Percentiles rank a stretch among this genome's conserved stretches.
phyloP scores from a whole-genome alignment of 2,329 filamentous ascomycete genomes.

The Aspergillus brasiliensis region DNA sequence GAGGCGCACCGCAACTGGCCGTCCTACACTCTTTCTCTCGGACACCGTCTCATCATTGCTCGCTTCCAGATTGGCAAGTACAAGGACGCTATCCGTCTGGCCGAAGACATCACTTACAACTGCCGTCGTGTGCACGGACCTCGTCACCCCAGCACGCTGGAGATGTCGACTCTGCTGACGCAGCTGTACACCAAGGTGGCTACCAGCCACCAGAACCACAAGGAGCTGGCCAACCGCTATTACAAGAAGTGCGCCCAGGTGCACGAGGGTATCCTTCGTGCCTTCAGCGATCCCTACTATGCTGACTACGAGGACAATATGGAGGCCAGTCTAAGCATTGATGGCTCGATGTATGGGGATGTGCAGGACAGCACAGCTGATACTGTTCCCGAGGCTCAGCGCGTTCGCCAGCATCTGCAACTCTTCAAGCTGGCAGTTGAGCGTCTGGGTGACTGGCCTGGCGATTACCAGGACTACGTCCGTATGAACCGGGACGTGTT shows the following conservation, averaged over 20 bases:
- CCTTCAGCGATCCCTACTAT: constrained; percentile 36
- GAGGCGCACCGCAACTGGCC: constrained; percentile 48
- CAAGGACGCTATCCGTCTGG: constrained; percentile 49
- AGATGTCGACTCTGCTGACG: constrained; percentile 52
- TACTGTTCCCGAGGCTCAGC: constrained; percentile 20
- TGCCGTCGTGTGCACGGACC: constrained; percentile 55
- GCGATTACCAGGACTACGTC: constrained; percentile 53
- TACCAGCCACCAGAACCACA: constrained; percentile 36
- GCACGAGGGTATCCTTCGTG: constrained; percentile 42
- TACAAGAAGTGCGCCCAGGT: constrained; percentile 41
- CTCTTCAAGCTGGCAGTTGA: constrained; percentile 44
- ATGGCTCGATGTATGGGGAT: constrained; percentile 12
- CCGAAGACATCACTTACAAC: constrained; percentile 59
- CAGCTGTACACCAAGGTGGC: constrained; percentile 51
- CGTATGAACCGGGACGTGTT: constrained; percentile 50
- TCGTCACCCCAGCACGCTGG: constrained; percentile 49
- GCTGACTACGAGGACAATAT: constrained; percentile 24
- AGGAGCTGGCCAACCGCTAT: constrained; percentile 41
- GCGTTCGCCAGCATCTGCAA: constrained; percentile 40
- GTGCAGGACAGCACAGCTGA: constrained; percentile 1
- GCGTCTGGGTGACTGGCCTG: constrained; percentile 47
- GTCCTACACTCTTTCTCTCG: constrained; percentile 50
- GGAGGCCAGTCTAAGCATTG: constrained; percentile 14
- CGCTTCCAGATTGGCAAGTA: constrained; percentile 52
- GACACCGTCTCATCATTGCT: constrained; percentile 53